Evolutionary conservation across 768 basidiomycete genomes (phyloP), one percentile per base, ranked within the genome.

Genomic region (Pulveroboletus sp.): DNA sequence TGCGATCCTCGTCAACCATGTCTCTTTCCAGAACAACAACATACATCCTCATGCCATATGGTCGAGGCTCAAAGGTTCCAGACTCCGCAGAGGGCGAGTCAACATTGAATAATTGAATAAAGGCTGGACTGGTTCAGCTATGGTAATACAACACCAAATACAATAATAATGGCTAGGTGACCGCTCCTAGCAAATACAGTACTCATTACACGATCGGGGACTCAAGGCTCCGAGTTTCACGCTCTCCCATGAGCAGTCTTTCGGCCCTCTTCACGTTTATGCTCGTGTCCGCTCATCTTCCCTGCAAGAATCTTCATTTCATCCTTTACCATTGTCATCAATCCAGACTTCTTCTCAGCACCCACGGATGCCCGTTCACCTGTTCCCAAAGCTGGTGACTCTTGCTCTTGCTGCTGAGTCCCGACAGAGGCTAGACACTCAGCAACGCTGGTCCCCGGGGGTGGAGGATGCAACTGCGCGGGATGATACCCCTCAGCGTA

Each of bases 231-330:
- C 24, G 14, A 15, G 30, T 47, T 50, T 66, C 50, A 67, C 32
- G 39, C 40, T 26, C 55, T 51, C 12, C 57, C 61, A 6, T 67
- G 67, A 14, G 70, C 24, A 8, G 68, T 49, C 44, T 46, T 56
- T 45, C 50, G 63, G 4, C 69, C 69, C 41, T 61, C 57, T 31
- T 62, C 63, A 5, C 70, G 54, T 36, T 67, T 64, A 8, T 50
- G 54, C 2, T 58, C 61, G 9, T 71, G 60, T 9, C 67, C 47
- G 2, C 61, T 61, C 51, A 70, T 44, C 40, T 61, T 64, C 24
- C 69, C 69, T 15, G 60, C 61, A 6, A 70, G 41, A 21, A 69
- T 54, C 49, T 63, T 70, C 49, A 66, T 69, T 51, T 69, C 69
- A 1, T 70, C 69, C 45, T 61, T 70, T 0, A 70, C 52, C 56